Conservation (phyloP, 2,329 filamentous ascomycete species). For the Colletotrichum abscissum region DNA sequence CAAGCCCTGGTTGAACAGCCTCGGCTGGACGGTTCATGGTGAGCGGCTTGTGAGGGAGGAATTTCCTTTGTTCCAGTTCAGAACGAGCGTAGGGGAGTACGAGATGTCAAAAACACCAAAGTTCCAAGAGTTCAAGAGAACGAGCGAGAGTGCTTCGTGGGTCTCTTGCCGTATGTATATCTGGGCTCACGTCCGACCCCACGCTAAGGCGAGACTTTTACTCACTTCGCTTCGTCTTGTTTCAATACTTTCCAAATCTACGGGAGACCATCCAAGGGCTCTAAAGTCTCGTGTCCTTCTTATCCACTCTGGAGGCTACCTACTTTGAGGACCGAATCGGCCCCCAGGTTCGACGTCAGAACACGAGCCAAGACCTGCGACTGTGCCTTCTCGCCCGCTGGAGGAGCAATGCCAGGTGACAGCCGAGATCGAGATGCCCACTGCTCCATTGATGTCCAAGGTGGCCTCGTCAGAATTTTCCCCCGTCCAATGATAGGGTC, state of each 20-base stretch:
- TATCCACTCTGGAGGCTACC: not conserved
- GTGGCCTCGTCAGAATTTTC: not conserved
- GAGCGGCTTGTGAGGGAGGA: not conserved
- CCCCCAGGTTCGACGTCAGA: not conserved
- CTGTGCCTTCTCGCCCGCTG: not conserved
- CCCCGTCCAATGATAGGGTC: not conserved
- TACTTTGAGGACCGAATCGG: not conserved
- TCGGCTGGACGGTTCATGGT: not conserved
- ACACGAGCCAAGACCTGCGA: not conserved
- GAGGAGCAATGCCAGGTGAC: not conserved
- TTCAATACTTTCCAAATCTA: not conserved
- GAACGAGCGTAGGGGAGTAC: too few relatives aligned
- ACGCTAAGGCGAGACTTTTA: not conserved
- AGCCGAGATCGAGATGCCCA: not conserved
- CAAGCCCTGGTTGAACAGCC: constrained; percentile 5
- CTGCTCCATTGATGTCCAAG: not conserved
- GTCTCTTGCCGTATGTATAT: not conserved
- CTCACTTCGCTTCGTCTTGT: not conserved
- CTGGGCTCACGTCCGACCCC: not conserved
- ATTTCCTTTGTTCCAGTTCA: too few relatives aligned
- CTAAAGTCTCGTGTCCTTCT: not conserved
- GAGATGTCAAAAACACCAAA: not conserved
- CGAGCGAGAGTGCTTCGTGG: not conserved
- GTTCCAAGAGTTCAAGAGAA: not conserved
- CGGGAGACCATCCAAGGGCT: not conserved